phyloP scores from a whole-genome alignment of 352 stramenopile species.

The Globisporangium alternatum region DNA sequence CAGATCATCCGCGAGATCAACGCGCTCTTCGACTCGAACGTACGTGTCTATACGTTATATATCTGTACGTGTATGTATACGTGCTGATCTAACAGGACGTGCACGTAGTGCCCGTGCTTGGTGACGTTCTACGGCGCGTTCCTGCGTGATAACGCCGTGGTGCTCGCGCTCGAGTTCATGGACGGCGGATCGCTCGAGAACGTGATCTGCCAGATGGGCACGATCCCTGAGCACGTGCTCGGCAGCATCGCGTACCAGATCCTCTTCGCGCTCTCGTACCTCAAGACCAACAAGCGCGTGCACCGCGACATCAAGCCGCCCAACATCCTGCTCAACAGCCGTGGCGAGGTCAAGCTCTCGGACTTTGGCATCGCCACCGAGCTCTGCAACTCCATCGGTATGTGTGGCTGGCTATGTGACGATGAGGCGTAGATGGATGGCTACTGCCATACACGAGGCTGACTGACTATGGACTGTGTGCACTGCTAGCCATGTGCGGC shows the following conservation, averaged over 20 bases:
- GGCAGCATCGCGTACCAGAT: slow-evolving; percentile 93
- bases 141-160: slow-evolving; percentile 84
- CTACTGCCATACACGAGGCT: background rate
- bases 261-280: slow-evolving; percentile 91
- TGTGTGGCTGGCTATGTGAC: background rate
- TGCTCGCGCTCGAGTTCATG: slow-evolving; percentile 93
- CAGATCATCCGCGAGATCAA: slow-evolving; percentile 90
- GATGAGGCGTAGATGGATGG: no score
- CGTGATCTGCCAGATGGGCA: slow-evolving; percentile 77
- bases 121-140: slow-evolving; percentile 92
- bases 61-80: background rate
- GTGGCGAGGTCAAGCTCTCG: slow-evolving; percentile 93
- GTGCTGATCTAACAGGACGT: background rate
- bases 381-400: slow-evolving; percentile 82
- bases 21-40: slow-evolving; percentile 78
- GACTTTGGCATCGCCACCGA: slow-evolving; percentile 96
- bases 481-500: slow-evolving; percentile 76
- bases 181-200: slow-evolving; percentile 90
- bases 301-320: slow-evolving; percentile 97
- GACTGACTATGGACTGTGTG: background rate
- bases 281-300: slow-evolving; percentile 91
- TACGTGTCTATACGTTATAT: slow-evolving; percentile 16
- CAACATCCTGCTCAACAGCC: slow-evolving; percentile 93
- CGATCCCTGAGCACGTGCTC: slow-evolving; percentile 85
- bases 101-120: slow-evolving; percentile 59